Conservation (phyloP, 257 asterid species). For the Solanum paucissectum region DNA sequence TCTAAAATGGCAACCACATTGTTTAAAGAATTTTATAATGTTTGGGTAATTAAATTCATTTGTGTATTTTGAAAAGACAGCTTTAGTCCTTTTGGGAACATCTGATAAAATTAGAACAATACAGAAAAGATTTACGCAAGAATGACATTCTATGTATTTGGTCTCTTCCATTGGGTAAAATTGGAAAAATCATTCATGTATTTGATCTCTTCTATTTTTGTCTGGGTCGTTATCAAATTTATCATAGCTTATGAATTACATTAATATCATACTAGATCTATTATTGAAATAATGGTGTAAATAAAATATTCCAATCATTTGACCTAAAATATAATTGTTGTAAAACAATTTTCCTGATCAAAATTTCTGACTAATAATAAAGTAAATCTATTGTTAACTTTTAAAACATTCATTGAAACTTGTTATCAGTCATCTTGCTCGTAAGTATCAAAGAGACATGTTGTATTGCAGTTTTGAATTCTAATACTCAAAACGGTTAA, state of each 20-base stretch:
- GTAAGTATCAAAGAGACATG: background rate
- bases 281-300: no score
- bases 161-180: no score
- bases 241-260: no score
- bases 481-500: background rate
- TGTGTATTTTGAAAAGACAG: background rate
- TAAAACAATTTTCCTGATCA: no score
- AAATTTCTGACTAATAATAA: background rate
- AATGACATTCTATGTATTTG: background rate
- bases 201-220: no score
- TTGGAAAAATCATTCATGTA: no score
- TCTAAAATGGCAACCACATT: background rate
- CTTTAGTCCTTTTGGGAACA: background rate
- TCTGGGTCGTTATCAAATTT: no score
- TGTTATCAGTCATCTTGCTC: background rate
- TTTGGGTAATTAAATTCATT: background rate
- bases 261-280: no score
- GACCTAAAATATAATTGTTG: background rate
- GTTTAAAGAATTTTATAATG: background rate
- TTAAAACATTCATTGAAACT: background rate
- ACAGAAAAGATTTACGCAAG: fast-evolving
- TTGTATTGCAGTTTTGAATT: background rate
- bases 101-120: background rate
- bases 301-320: background rate
- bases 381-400: background rate